Conservation (phyloP, 2,329 filamentous ascomycete species). For the Cadophora gregata region DNA sequence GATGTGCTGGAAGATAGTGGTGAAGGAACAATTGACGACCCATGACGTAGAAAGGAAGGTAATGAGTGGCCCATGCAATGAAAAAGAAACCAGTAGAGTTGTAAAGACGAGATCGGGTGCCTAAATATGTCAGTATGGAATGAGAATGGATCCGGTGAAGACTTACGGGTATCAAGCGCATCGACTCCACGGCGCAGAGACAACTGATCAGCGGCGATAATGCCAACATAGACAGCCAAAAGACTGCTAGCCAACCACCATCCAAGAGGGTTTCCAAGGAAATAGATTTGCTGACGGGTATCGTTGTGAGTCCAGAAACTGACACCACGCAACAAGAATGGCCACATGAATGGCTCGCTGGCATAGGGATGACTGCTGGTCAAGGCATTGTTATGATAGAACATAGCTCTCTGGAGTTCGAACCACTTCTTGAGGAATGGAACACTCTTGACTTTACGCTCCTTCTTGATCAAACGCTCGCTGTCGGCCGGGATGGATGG, state of each 20-base stretch:
- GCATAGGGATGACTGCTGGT: conserved; percentile 97
- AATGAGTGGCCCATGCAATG: conserved; percentile 96
- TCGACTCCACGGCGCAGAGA: conserved; percentile 92
- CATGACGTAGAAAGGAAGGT: conserved; percentile 98
- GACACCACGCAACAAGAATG: conserved; percentile 93
- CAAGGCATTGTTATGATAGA: conserved; percentile 98
- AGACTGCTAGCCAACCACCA: conserved; percentile 97
- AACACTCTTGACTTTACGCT: conserved; percentile 79
- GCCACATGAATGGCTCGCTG: conserved; percentile 95
- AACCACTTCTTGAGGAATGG: conserved; percentile 95
- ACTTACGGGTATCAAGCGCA: conserved; percentile 90
- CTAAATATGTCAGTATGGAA: conserved; percentile 53
- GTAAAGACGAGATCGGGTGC: conserved; percentile 91
- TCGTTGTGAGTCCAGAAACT: conserved; percentile 99
- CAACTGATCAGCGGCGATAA: conserved; percentile 90
- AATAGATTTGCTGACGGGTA: conserved; percentile 96
- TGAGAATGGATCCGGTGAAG: neutral
- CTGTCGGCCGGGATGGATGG: conserved; percentile 73
- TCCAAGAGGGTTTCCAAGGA: conserved; percentile 93
- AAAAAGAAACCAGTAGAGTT: conserved; percentile 99
- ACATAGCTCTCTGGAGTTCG: conserved; percentile 97
- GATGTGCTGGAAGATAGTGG: conserved; percentile 93
- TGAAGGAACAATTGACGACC: conserved; percentile 97
- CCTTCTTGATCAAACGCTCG: conserved; percentile 76
- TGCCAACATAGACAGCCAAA: conserved; percentile 90